phyloP scores from a whole-genome alignment of 352 stramenopile genomes.

The Globisporangium megalacanthum region DNA sequence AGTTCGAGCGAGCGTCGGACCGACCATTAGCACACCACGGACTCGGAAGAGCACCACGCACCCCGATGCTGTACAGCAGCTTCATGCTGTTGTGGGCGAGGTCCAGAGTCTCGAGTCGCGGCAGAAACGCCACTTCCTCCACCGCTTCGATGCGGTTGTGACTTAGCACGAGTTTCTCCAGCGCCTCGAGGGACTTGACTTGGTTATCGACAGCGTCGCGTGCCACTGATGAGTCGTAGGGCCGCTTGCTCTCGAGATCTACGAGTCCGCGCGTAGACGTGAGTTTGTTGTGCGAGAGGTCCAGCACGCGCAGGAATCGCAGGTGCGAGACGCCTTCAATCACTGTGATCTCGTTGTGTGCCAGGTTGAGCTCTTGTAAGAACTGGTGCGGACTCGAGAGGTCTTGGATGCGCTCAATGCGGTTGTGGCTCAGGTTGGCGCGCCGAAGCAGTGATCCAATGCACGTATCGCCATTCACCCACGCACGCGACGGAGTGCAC shows the following conservation, averaged over 20 bases:
- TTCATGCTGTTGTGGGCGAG: constrained; percentile 51
- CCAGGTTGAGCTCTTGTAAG: constrained; percentile 54
- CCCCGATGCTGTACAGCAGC: constrained; percentile 33
- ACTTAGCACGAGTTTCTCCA: constrained; percentile 45
- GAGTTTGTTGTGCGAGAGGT: constrained; percentile 66
- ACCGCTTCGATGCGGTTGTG: constrained; percentile 53
- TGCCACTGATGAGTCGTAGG: background rate
- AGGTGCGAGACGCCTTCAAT: constrained; percentile 46
- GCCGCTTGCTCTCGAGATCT: background rate
- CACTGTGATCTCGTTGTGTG: constrained; percentile 47
- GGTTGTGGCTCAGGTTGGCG: constrained; percentile 46
- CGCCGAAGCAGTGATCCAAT: constrained; percentile 60
- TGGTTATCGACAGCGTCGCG: background rate
- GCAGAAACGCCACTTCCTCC: constrained; percentile 34
- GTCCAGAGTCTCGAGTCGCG: constrained; percentile 48
- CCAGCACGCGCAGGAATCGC: constrained; percentile 57
- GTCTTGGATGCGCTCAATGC: constrained; percentile 45
- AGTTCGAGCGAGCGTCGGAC: background rate
- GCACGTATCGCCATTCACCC: constrained; percentile 48
- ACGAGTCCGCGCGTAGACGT: constrained; percentile 34
- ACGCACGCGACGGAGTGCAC: constrained; percentile 46
- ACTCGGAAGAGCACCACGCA: constrained; percentile 12
- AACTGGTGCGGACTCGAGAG: constrained; percentile 50
- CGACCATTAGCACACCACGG: background rate
- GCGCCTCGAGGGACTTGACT: constrained; percentile 22